Base-by-base conservation (phyloP, 2,329 filamentous ascomycete species). In the Alternaria alternata region DNA sequence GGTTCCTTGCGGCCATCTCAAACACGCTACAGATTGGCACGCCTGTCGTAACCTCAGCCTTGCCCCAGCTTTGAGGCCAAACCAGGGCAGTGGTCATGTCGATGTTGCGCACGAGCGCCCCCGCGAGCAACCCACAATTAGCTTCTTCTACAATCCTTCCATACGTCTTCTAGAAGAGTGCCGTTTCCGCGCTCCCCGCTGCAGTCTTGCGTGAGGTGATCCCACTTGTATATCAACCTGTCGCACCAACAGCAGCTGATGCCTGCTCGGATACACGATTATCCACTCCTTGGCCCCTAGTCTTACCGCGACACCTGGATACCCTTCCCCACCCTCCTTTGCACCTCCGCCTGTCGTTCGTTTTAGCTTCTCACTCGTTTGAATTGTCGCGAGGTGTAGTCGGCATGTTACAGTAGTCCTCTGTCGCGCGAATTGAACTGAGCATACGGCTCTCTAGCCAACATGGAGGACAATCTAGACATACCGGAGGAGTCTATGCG, bases 401-500 rank as follows among this genome's bases (percentile, higher is more conserved):
- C 62, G 69, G 68, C 63, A 72, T 72, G 69, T 69, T 48, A 57
- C 62, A 43, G 43, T 54, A 57, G 51, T 53, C 53, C 12, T 43
- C 64, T 54, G 46, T 34, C 34, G 52, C 53, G 51, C 49, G 41
- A 54, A 49, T 52, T 38, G 51, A 53, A 47, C 49, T 66, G 63
- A 59, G 51, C 63, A 62, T 53, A 49, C 54, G 55, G 54, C 49
- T 54, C 51, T 51, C 51, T 62, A 48, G 63, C 62, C 62, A 68
- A 53, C 54, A 77, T 77, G 74, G 75, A 77, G 26, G 76, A 78
- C 54, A 66, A 67, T 39, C 54, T 75, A 46, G 73, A 78, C 20
- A 75, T 77, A 43, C 74, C 74, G 11, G 75, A 77, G 32, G 76
- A 78, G 59, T 77, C 75, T 41, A 74, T 77, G 73, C 74, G 70